A percentile compares a stretch with the other conserved stretches of the same genome.
These are phyloP conservation scores for Tetracladium marchalianum DNA, from an alignment of 495 filamentous ascomycete genomes.

Conservation along the genomic window DNA sequence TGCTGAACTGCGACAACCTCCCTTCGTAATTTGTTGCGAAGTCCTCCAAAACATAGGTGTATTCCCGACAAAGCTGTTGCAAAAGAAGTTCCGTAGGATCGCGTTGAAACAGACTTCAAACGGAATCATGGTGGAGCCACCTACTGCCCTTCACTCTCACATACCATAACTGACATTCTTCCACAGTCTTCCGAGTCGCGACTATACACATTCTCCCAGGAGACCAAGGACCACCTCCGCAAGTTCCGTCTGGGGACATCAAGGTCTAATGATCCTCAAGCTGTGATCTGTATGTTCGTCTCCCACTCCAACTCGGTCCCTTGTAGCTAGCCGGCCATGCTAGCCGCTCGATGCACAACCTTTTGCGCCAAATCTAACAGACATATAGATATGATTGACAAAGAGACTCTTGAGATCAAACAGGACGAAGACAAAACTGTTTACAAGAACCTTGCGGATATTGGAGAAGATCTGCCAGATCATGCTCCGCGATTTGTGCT, in stretches of 20 bases:
- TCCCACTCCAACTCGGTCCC: slow-evolving; percentile 7
- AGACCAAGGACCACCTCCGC: slow-evolving; percentile 75
- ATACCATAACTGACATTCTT: background rate
- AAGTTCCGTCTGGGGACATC: slow-evolving; percentile 92
- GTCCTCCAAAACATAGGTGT: too few relatives aligned
- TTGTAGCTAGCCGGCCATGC: background rate
- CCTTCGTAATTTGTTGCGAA: too few relatives aligned
- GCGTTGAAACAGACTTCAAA: too few relatives aligned
- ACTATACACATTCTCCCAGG: slow-evolving; percentile 85
- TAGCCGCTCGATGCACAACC: background rate
- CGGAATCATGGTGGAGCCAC: slow-evolving; percentile 1
- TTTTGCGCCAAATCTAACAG: slow-evolving; percentile 5
- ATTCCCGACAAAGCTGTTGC: too few relatives aligned
- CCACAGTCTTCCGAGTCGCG: slow-evolving; percentile 70
- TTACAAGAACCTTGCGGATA: slow-evolving; percentile 67
- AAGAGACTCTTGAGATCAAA: slow-evolving; percentile 75
- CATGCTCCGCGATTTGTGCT: slow-evolving; percentile 82
- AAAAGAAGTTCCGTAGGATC: too few relatives aligned
- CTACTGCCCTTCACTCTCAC: background rate
- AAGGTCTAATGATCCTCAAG: slow-evolving; percentile 77
- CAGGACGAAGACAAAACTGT: slow-evolving; percentile 60
- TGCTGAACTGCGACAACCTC: too few relatives aligned
- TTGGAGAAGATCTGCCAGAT: slow-evolving; percentile 88
- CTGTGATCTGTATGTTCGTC: slow-evolving; percentile 76
- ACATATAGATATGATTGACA: slow-evolving; percentile 70